Base-by-base conservation (phyloP, 805 yeast species). In the Yueomyces sinensis region DNA sequence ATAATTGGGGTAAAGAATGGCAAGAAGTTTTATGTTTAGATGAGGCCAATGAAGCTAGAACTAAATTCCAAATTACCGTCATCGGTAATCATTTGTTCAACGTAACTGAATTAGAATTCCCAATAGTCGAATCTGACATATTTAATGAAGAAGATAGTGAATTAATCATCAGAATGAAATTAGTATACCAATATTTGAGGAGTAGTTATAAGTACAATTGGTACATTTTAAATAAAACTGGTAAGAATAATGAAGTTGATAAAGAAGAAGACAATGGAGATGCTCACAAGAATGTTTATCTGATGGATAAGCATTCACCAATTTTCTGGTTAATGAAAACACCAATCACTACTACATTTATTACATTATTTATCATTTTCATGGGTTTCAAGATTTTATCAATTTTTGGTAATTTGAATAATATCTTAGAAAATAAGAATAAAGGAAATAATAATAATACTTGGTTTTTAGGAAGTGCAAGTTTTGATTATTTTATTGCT, bases 11-110 rank as follows among this genome's bases (percentile, higher is more conserved):
- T 2, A 70, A 68, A 45, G 67, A 66, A 39, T 95, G 86, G 54
- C 82, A 80, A 58, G 98, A 91, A 62, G 93, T 89, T 9, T 60
- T 84, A 29, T 91, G 98, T 55, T 69, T 84, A 35, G 77, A 76
- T 34, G 72, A 72, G 19, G 91, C 96, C 13, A 34, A 29, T 20
- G 19, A 23, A 6, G 3, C 15, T 3, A 33, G 37, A 29, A 29
- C 40, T 9, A 25, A 25, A 25, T 25, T 25, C 13, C 5, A 9
- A 9, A 9, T 25, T 6, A 25, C 13, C 14, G 28, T 25, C 13
- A n/a, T 25, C 5, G 28, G 28, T 11, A n/a, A 25, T n/a, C 6
- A 9, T 1, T 11, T 19, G 7, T 37, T 34, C 17, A 17, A 20
- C 13, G n/a, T n/a, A n/a, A 29, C 34, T 16, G 32, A 23, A 7